Conservation (phyloP, 129 eudicot species). For the Scalesia atractyloides region DNA sequence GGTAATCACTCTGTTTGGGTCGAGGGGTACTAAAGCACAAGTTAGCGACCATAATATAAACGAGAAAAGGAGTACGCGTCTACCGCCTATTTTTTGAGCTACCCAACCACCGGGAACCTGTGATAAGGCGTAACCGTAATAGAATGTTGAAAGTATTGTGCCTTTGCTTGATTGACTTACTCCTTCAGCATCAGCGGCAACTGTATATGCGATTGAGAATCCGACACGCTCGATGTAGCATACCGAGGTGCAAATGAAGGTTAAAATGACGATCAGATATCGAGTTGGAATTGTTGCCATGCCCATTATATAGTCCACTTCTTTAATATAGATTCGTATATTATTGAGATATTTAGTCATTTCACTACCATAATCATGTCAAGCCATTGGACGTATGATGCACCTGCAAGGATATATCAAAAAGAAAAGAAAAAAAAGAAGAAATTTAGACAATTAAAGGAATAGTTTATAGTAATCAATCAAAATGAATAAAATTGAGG, state of each 20-base stretch:
- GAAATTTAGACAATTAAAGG: too few relatives aligned
- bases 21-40: constrained; percentile 85
- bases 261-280: constrained; percentile 77
- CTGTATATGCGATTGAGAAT: constrained; percentile 91
- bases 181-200: constrained; percentile 92
- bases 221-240: constrained; percentile 96
- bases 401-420: constrained; percentile 24
- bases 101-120: constrained; percentile 99
- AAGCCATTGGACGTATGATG: constrained; percentile 6
- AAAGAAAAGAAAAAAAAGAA: too few relatives aligned
- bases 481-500: not conserved
- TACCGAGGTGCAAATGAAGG: constrained; percentile 82
- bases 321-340: constrained; percentile 7
- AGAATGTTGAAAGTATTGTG: constrained; percentile 80
- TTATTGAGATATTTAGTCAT: constrained; percentile 9
- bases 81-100: constrained; percentile 90
- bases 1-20: constrained; percentile 58
- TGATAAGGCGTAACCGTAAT: constrained; percentile 93
- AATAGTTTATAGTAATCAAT: too few relatives aligned
- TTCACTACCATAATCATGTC: constrained; percentile 1
- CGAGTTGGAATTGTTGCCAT: constrained; percentile 59
- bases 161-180: constrained; percentile 93
- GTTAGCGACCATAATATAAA: constrained; percentile 87
- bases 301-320: constrained; percentile 44
- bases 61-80: constrained; percentile 88